Base-by-base conservation (phyloP, 139 green algal species). In the Chlorella sorokiniana region DNA sequence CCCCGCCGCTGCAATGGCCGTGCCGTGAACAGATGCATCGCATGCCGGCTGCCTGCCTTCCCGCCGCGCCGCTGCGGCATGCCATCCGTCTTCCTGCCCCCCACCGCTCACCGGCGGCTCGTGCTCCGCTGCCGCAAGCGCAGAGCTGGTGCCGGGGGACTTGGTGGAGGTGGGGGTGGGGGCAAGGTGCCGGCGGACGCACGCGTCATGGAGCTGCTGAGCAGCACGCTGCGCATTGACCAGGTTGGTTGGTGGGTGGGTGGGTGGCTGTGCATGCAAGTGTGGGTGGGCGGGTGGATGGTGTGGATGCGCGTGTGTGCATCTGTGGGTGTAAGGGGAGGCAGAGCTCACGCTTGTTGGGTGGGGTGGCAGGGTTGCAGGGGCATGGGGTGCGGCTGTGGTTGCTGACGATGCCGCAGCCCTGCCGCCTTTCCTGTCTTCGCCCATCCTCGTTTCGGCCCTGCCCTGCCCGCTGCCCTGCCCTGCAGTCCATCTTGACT, bases 101-200 rank as follows among this genome's bases (percentile, higher is more conserved):
- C n/a, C n/a, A n/a, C n/a, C n/a, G n/a, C n/a, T n/a, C n/a, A n/a
- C n/a, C n/a, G n/a, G n/a, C n/a, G n/a, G n/a, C n/a, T n/a, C n/a
- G n/a, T 67, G 29, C 6, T 27, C 54, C 20, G 54, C 54, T 27
- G 14, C 41, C 40, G 41, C 42, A 25, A 16, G 9, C 22, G 69
- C 2, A 79, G 93, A 98, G 59, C 86, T 98, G 56, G 95, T 98
- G 62, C 95, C 95, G 5, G 95, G 95, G 2, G 95, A 98, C 70
- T 83, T 98, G 4, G 86, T 98, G 40, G 91, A 97, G 87, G 79
- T 98, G 23, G 82, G 89, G 20, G 95, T 95, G 70, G 96, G 96
- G 94, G 98, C 83, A 93, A 91, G 75, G 95, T 99, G 62, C 96
- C 96, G 3, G 97, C 97, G 29, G 97, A 99, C 84, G 76, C 90